Conservation (phyloP, 1,284 basidiomycete genomes). For the Apiotrichum siamense region DNA sequence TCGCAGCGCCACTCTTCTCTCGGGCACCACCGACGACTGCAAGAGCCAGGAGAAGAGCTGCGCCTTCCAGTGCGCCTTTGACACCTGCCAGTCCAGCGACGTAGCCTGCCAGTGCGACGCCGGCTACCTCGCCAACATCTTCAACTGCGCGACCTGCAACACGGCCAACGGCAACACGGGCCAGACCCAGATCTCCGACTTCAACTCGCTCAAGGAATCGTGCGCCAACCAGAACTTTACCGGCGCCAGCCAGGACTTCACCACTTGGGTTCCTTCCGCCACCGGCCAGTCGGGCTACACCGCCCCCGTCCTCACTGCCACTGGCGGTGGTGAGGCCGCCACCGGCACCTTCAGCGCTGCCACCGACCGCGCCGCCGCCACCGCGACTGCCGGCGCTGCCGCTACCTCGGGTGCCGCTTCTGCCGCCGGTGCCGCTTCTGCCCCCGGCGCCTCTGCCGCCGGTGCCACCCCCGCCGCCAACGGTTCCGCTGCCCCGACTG, state of each 20-base stretch:
- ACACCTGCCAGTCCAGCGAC: constrained; percentile 35
- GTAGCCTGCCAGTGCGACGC: constrained; percentile 41
- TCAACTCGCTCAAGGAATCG: constrained; percentile 33
- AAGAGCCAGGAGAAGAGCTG: constrained; percentile 23
- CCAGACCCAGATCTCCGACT: constrained; percentile 33
- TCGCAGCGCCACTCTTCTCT: constrained; percentile 21
- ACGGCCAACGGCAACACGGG: constrained; percentile 42
- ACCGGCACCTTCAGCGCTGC: constrained; percentile 24
- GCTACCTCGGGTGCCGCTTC: constrained; percentile 12
- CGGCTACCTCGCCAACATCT: constrained; percentile 43
- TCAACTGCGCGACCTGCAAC: constrained; percentile 47
- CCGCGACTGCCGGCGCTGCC: constrained; percentile 4
- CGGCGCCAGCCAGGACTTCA: constrained; percentile 27
- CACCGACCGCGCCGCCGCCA: constrained; percentile 9
- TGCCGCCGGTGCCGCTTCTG: constrained; percentile 11
- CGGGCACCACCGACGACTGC: constrained; percentile 31
- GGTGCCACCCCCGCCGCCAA: constrained; percentile 8
- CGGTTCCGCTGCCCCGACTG: constrained; percentile 8
- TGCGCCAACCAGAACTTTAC: constrained; percentile 42
- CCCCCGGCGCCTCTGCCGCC: constrained; percentile 12
- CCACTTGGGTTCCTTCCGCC: constrained; percentile 25
- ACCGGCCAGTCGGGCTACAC: constrained; percentile 28
- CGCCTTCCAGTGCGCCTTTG: constrained; percentile 38
- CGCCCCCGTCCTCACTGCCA: constrained; percentile 40
- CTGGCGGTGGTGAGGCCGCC: constrained; percentile 40